Conservation (phyloP, 371 early-diverging fungal species). For the Coemansia sp. region DNA sequence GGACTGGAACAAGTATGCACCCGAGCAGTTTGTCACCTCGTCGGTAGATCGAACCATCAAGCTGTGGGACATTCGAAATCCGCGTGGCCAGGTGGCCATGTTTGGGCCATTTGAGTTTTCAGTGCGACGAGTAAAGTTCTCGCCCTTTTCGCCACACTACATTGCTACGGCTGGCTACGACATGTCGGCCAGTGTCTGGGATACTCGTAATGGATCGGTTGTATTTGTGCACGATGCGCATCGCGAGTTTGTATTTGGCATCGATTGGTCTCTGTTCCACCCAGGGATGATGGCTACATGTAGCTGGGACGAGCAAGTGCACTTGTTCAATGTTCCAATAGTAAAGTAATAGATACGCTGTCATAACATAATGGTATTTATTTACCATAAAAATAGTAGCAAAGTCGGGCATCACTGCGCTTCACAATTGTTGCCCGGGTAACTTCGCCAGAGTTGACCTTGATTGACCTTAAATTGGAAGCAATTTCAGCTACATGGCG, state of each 20-base stretch:
- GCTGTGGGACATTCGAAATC: conserved; percentile 86
- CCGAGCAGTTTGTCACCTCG: conserved; percentile 74
- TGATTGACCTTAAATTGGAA: neutral
- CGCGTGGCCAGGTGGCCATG: conserved; percentile 65
- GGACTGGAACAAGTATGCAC: conserved; percentile 95
- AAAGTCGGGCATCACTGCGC: neutral
- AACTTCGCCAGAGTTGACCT: neutral
- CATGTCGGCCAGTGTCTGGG: conserved; percentile 93
- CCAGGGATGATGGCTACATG: conserved; percentile 87
- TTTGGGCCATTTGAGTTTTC: conserved; percentile 88
- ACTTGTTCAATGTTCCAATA: conserved; percentile 36
- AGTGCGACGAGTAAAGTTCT: conserved; percentile 83
- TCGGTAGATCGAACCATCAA: conserved; percentile 85
- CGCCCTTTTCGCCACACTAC: conserved; percentile 80
- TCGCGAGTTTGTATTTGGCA: conserved; percentile 91
- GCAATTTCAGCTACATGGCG: neutral
- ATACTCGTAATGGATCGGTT: conserved; percentile 61
- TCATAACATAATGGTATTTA: neutral
- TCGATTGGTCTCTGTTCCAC: conserved; percentile 84
- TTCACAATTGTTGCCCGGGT: neutral
- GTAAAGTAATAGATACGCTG: neutral
- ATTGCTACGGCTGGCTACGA: conserved; percentile 86
- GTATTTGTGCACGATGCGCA: conserved; percentile 72
- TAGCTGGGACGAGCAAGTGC: conserved; percentile 89
- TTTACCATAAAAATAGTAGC: neutral